phyloP scores from a whole-genome alignment of 139 green algal species.

The Chlorella sp. region DNA sequence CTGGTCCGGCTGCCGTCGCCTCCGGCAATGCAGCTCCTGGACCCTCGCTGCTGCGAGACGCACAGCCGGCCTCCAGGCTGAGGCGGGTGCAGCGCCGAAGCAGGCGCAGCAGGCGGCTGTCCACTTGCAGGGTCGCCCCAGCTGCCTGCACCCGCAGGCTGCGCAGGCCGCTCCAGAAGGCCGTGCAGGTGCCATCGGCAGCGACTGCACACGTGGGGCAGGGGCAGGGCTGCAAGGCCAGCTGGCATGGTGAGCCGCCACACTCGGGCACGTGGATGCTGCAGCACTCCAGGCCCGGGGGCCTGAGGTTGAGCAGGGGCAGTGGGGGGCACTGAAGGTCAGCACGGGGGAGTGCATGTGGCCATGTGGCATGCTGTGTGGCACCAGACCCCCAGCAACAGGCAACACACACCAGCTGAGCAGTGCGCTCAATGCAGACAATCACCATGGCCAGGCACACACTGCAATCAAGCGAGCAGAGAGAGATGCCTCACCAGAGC shows the following conservation, averaged over 20 bases:
- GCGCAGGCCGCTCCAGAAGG: background rate
- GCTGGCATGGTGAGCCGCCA: background rate
- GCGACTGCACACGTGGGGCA: background rate
- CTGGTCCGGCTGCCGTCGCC: background rate
- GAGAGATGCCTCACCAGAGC: background rate
- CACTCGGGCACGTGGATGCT: background rate
- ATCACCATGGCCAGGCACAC: too few species aligned
- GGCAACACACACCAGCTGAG: too few species aligned
- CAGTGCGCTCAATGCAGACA: too few species aligned
- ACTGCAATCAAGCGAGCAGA: too few species aligned
- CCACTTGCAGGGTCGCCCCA: background rate
- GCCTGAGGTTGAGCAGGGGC: background rate
- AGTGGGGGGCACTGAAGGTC: too few species aligned
- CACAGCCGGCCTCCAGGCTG: background rate
- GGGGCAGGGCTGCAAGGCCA: conserved; percentile 5
- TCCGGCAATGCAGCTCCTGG: background rate
- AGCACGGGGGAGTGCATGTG: too few species aligned
- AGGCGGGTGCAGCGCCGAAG: background rate
- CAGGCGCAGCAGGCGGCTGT: background rate
- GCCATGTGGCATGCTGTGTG: too few species aligned
- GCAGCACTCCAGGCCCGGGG: background rate
- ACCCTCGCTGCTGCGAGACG: background rate
- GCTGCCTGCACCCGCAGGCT: background rate
- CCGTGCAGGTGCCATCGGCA: background rate
- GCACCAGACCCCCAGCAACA: too few species aligned